A percentile compares a stretch with the other conserved stretches of the same genome.
Conservation (phyloP, 139 green algal species). For the Haematococcus lacustris region DNA sequence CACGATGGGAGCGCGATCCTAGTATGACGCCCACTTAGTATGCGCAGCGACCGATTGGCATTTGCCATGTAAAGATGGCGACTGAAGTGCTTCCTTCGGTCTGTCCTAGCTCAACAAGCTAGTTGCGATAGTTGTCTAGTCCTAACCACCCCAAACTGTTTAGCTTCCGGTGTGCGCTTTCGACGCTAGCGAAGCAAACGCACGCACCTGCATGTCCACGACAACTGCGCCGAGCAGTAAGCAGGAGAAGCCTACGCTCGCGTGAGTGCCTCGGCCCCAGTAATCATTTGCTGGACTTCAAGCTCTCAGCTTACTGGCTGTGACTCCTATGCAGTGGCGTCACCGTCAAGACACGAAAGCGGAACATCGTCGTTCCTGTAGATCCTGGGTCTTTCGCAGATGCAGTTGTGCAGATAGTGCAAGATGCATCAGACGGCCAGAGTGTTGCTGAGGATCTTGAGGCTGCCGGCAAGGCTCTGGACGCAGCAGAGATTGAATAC, state of each 20-base stretch:
- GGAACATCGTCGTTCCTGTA: slow-evolving; percentile 91
- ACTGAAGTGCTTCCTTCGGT: too few species aligned
- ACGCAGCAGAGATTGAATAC: slow-evolving; percentile 78
- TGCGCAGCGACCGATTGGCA: too few species aligned
- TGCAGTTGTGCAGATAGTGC: slow-evolving; percentile 77
- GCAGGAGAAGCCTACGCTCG: slow-evolving; percentile 83
- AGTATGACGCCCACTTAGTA: too few species aligned
- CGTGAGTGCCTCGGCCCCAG: slow-evolving; percentile 54
- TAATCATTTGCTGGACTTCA: too few species aligned
- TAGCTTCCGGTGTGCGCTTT: too few species aligned
- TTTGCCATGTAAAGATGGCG: too few species aligned
- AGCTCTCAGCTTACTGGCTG: not conserved
- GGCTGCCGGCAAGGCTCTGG: slow-evolving; percentile 70
- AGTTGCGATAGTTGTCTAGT: too few species aligned
- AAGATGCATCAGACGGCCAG: slow-evolving; percentile 56
- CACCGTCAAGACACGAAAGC: slow-evolving; percentile 90
- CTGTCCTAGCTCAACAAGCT: too few species aligned
- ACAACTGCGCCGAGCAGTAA: slow-evolving; percentile 69
- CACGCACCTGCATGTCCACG: too few species aligned
- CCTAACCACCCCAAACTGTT: too few species aligned
- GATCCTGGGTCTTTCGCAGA: slow-evolving; percentile 90
- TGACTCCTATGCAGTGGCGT: slow-evolving; percentile 61
- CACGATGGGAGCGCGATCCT: too few species aligned
- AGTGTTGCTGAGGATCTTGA: slow-evolving; percentile 66
- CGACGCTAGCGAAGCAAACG: too few species aligned